Base-by-base conservation (phyloP, 352 stramenopile genomes). In the Phytophthora colocasiae region DNA sequence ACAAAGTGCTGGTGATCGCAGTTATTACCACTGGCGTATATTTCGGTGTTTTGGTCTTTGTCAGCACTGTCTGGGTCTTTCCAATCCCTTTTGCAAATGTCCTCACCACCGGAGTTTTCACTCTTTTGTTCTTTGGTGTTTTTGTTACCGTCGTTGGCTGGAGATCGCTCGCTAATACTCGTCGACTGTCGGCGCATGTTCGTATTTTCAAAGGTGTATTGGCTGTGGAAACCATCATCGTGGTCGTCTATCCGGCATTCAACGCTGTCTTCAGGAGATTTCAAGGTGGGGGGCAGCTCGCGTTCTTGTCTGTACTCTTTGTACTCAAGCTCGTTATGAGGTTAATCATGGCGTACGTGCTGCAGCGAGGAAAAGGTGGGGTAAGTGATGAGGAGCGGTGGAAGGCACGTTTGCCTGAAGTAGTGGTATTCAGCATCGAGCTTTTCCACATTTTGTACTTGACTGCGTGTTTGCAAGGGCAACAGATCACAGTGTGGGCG, bases 161-260 rank as follows among this genome's bases (percentile, higher is more conserved):
- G 17, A 10, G 41, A 11, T 31, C 41, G 12, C 8, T 48, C n/a
- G 7, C 14, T 22, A 45, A 41, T 41, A 41, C 36, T 17, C 36
- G 12, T 41, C 36, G 36, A 41, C 36, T 41, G 3, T 41, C 36
- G 3, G 11, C 36, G 12, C 36, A 41, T 41, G 36, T 19, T 45
- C n/a, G 39, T 45, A 22, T 45, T 24, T 22, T 45, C 9, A 45
- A 49, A 51, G 10, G 9, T 58, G 6, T 41, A 17, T 41, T 41
- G 36, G 12, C 17, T 5, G 36, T 41, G 11, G 15, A 41, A 10
- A 41, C 36, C 12, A 41, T 41, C 36, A 17, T 41, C 4, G 36
- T 41, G 36, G 15, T 41, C 36, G 36, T 41, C 12, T 41, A 41
- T 10, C 36, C 36, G 6, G 36, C 36, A 10, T 41, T 41, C 15